Base-by-base conservation (phyloP, 2,329 filamentous ascomycete species). In the Cryphonectria nitschkei region DNA sequence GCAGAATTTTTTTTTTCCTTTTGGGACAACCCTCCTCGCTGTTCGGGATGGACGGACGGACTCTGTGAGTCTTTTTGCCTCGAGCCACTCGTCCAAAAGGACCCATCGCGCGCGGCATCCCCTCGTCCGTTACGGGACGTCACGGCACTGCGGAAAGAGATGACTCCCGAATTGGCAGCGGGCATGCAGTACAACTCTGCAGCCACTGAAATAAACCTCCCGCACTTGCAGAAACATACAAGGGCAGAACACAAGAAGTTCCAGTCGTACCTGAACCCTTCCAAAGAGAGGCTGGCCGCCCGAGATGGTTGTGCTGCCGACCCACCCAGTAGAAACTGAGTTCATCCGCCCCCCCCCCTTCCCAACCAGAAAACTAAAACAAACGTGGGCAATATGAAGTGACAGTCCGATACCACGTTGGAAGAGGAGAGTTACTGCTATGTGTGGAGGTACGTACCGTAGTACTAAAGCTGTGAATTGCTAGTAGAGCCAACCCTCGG, bases 261-360 rank as follows among this genome's bases (percentile, higher is more conserved):
- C 32, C 58, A 39, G 58, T 26, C 22, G 58, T 61, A 61, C 58
- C 58, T 61, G 58, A 32, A 39, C 26, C 34, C 58, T 61, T 61
- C 34, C 58, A 61, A 13, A n/a, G 26, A 61, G 58, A n/a, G 22
- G 5, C 58, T 39, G 34, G 58, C 58, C 22, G 56, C 32, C 34
- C 58, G 58, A 39, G 58, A 5, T 39, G 58, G 58, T 39, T 58
- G 58, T 61, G 58, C 32, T 19, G 19, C 32, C 26, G 58, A 34
- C 58, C 34, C 58, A 34, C 58, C 34, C 58, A 61, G 34, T 61
- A 39, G 22, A 37, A 61, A 39, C 34, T 22, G 58, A 11, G 4
- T 19, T 39, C 52, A 56, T 14, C n/a, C 22, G 34, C 50, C 8
- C n/a, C 50, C n/a, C 22, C 52, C 26, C 26, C 52, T 26, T 26